These are phyloP conservation scores for Penicillium tannophilum DNA, from an alignment of 495 filamentous ascomycete species.

Conservation along the genomic window DNA sequence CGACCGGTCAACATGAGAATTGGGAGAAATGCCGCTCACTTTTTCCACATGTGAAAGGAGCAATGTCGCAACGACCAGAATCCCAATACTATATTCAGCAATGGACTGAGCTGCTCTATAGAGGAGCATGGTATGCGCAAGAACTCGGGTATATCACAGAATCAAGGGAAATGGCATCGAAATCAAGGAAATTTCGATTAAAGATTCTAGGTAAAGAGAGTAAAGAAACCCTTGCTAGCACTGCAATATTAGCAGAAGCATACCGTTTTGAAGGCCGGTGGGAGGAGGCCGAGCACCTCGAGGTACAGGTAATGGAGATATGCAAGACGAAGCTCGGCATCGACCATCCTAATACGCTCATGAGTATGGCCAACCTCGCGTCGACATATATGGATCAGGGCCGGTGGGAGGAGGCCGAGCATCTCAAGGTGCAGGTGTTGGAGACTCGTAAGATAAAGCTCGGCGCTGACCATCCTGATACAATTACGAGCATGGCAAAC, in stretches of 20 bases:
- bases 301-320: neutral
- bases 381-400: neutral
- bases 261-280: neutral
- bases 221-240: too few relatives aligned
- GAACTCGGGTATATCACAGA: too few relatives aligned
- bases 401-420: constrained; percentile 1
- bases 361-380: constrained; percentile 2
- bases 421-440: neutral
- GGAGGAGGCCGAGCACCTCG: constrained; percentile 3
- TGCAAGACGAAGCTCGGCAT: neutral
- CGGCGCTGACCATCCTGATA: constrained; percentile 10
- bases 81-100: too few relatives aligned
- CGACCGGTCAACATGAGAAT: too few relatives aligned
- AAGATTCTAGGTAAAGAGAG: too few relatives aligned
- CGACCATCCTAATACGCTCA: neutral
- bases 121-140: too few relatives aligned
- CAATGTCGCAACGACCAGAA: too few relatives aligned
- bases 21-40: too few relatives aligned
- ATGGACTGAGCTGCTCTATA: too few relatives aligned
- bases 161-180: neutral
- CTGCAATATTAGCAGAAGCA: neutral
- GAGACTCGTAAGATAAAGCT: constrained; percentile 2
- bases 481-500: constrained; percentile 6
- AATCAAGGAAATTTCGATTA: neutral
- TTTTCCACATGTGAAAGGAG: too few relatives aligned